Conservation (phyloP, 352 stramenopile genomes). For the Phytopythium chamaehyphon region DNA sequence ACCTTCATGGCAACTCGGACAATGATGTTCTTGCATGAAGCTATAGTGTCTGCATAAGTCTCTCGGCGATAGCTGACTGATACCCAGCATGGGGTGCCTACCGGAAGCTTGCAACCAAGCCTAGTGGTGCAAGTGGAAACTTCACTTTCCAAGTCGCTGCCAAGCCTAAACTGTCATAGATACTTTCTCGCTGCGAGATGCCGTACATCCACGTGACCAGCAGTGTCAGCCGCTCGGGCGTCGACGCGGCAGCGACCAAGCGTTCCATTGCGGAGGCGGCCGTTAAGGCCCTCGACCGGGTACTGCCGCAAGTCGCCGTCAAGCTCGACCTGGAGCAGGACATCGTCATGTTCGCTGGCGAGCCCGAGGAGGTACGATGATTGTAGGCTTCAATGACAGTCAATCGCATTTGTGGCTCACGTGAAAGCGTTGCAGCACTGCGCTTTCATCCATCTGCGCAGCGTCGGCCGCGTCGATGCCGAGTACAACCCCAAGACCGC, state of each 20-base stretch:
- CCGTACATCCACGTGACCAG: slow-evolving; percentile 24
- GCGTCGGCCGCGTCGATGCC: slow-evolving; percentile 21
- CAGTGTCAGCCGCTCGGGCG: slow-evolving; percentile 13
- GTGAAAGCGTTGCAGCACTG: slow-evolving; percentile 9
- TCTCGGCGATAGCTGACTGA: too few species aligned
- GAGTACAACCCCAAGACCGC: slow-evolving; percentile 21
- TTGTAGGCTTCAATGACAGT: too few species aligned
- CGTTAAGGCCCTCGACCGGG: slow-evolving; percentile 11
- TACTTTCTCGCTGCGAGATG: slow-evolving; percentile 8
- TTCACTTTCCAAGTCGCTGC: slow-evolving; percentile 10
- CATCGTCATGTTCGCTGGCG: slow-evolving; percentile 22
- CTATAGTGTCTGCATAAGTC: too few species aligned
- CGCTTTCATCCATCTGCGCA: slow-evolving; percentile 24
- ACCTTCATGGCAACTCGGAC: too few species aligned
- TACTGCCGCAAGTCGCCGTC: slow-evolving; percentile 13
- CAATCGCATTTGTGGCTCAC: background rate
- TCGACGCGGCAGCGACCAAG: slow-evolving; percentile 13
- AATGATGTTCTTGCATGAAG: too few species aligned
- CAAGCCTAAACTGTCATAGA: too few species aligned
- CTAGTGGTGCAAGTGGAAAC: too few species aligned
- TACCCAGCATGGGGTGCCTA: too few species aligned
- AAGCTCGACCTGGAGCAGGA: slow-evolving; percentile 18
- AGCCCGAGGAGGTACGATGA: slow-evolving; percentile 12
- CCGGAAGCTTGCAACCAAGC: too few species aligned
- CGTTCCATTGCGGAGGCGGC: slow-evolving; percentile 14